These are phyloP conservation scores for Colletotrichum coccodes DNA, from an alignment of 2,329 filamentous ascomycete genomes.

Conservation along the genomic window DNA sequence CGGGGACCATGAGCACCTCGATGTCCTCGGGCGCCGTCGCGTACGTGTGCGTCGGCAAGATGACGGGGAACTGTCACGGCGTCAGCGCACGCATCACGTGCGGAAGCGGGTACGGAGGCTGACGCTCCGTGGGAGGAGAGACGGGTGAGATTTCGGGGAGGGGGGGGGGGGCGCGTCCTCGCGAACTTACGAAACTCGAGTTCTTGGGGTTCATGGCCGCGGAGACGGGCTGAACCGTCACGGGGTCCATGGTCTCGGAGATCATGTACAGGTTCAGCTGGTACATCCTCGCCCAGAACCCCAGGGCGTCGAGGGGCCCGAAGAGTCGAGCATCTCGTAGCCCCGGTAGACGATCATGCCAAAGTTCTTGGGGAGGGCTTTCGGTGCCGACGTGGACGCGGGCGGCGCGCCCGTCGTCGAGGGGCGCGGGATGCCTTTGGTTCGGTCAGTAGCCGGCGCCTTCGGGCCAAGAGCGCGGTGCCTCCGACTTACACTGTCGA, in stretches of 20 bases:
- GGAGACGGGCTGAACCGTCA: slow-evolving; percentile 3
- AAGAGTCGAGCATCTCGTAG: slow-evolving; percentile 58
- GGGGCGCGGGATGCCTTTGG: slow-evolving; percentile 8
- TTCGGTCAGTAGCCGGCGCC: not conserved
- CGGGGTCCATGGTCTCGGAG: slow-evolving; percentile 26
- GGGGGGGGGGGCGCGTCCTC: not conserved
- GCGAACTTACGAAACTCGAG: slow-evolving; percentile 29
- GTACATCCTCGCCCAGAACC: slow-evolving; percentile 1
- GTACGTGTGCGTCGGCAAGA: slow-evolving; percentile 52
- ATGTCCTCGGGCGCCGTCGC: slow-evolving; percentile 51
- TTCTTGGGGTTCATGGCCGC: slow-evolving; percentile 27
- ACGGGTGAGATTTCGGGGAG: not conserved
- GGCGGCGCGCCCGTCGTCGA: not conserved
- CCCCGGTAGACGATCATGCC: slow-evolving; percentile 56
- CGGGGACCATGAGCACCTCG: slow-evolving; percentile 66
- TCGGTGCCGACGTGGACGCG: not conserved
- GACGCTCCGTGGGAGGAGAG: not conserved
- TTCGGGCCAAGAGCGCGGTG: no score
- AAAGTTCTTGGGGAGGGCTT: slow-evolving; percentile 38
- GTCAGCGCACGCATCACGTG: not conserved
- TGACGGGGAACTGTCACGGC: slow-evolving; percentile 5
- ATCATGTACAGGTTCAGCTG: slow-evolving; percentile 27
- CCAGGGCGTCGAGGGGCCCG: slow-evolving; percentile 55
- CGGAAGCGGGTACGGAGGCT: not conserved
- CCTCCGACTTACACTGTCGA: slow-evolving; percentile 5